Percentiles rank a stretch among this genome's conserved stretches.
Conservation (phyloP, 2,329 filamentous ascomycete genomes). For the Hymenoscyphus fraxineus region DNA sequence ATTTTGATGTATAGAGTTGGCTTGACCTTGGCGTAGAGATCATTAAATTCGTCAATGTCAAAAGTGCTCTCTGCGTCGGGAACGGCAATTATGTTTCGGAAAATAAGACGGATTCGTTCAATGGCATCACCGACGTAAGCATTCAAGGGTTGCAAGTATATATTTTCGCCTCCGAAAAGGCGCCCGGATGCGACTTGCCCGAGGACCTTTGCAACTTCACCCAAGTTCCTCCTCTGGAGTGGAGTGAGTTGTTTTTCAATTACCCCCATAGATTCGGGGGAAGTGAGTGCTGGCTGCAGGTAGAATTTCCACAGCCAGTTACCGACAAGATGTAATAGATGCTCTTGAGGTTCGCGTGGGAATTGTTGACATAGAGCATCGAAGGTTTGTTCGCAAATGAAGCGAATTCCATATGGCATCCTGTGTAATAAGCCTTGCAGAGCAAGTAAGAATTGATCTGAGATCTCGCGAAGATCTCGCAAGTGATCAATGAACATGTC, state of each 20-base stretch:
- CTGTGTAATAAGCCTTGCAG: constrained; percentile 79
- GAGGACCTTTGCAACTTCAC: constrained; percentile 87
- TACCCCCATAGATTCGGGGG: constrained; percentile 89
- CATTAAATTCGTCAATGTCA: constrained; percentile 98
- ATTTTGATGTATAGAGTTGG: constrained; percentile 99
- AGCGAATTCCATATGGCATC: constrained; percentile 91
- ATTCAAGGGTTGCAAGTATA: constrained; percentile 93
- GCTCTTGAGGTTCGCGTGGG: constrained; percentile 70
- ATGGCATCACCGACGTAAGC: constrained; percentile 84
- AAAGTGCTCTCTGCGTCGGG: constrained; percentile 87
- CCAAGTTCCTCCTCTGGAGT: constrained; percentile 86
- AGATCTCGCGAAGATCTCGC: constrained; percentile 89
- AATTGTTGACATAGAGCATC: constrained; percentile 74
- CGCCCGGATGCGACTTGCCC: constrained; percentile 84
- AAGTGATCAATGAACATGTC: constrained; percentile 91
- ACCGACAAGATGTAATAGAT: constrained; percentile 77
- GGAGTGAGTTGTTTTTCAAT: constrained; percentile 86
- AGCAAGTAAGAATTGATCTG: constrained; percentile 79
- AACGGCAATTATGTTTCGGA: constrained; percentile 74
- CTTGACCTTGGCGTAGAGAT: constrained; percentile 92
- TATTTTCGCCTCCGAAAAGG: constrained; percentile 88
- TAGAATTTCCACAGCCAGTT: constrained; percentile 96
- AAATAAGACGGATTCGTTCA: constrained; percentile 71
- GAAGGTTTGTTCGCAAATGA: constrained; percentile 81
- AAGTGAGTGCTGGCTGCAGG: constrained; percentile 80